phyloP scores from a whole-genome alignment of 2,329 filamentous ascomycete genomes.

The Dichotomopilus funicola region DNA sequence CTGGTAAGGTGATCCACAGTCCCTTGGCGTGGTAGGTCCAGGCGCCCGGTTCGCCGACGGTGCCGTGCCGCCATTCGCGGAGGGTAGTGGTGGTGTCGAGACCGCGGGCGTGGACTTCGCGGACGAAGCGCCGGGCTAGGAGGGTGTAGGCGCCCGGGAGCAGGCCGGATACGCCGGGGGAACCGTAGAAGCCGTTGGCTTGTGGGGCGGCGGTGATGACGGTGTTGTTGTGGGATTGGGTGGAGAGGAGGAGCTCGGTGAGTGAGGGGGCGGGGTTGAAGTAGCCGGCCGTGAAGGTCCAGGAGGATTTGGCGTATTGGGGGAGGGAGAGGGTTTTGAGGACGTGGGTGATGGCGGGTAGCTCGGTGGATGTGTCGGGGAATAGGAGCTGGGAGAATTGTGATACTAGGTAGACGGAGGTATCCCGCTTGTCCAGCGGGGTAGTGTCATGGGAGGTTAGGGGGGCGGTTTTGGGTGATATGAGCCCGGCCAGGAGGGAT shows the following conservation, averaged over 20 bases:
- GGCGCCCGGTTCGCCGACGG: slow-evolving; percentile 69
- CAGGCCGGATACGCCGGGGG: slow-evolving; percentile 80
- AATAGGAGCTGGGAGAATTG: slow-evolving; percentile 81
- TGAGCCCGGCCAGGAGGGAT: slow-evolving; percentile 56
- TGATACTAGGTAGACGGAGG: slow-evolving; percentile 76
- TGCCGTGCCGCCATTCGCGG: slow-evolving; percentile 82
- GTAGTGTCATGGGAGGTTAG: slow-evolving; percentile 17
- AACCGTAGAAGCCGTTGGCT: slow-evolving; percentile 93
- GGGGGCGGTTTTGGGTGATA: slow-evolving; percentile 42
- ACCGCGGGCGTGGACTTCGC: slow-evolving; percentile 42
- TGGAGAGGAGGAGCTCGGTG: slow-evolving; percentile 70
- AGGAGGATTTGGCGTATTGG: slow-evolving; percentile 62
- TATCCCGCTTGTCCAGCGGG: slow-evolving; percentile 42
- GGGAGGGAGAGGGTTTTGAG: slow-evolving; percentile 60
- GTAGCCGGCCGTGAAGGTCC: slow-evolving; percentile 97
- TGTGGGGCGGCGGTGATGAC: slow-evolving; percentile 89
- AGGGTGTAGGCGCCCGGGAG: slow-evolving; percentile 89
- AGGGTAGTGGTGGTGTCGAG: slow-evolving; percentile 57
- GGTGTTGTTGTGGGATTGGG: slow-evolving; percentile 62
- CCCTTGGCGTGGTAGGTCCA: slow-evolving; percentile 99
- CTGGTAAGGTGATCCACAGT: slow-evolving; percentile 75
- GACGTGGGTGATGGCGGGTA: slow-evolving; percentile 70
- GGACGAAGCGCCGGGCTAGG: slow-evolving; percentile 74
- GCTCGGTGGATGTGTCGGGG: slow-evolving; percentile 79
- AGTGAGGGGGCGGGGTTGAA: slow-evolving; percentile 92